Evolutionary conservation across 495 filamentous ascomycete genomes (phyloP).

Genomic region (Glarea lozoyensis): DNA sequence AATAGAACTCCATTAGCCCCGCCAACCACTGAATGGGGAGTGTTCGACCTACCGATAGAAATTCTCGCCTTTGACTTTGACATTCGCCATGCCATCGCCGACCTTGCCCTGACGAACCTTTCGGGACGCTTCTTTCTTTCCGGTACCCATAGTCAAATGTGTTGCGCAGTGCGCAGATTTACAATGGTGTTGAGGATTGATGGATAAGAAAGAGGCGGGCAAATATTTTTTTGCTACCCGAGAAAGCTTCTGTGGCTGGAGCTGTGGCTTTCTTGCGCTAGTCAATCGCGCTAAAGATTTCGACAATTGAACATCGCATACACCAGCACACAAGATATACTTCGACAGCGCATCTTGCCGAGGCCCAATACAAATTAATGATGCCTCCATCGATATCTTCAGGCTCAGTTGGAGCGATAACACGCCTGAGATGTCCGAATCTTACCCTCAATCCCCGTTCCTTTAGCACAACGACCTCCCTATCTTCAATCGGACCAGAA

Average conservation of each 20-base stretch:
- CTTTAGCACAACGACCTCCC: slow-evolving; percentile 32
- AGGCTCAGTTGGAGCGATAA: slow-evolving; percentile 16
- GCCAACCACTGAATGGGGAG: neutral
- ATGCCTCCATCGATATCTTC: slow-evolving; percentile 24
- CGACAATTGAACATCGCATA: neutral
- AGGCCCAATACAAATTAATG: neutral
- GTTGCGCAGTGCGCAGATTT: slow-evolving; percentile 9
- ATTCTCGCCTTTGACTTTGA: slow-evolving; percentile 91
- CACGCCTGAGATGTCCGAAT: slow-evolving; percentile 10
- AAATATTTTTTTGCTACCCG: slow-evolving; percentile 4
- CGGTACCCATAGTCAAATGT: slow-evolving; percentile 68
- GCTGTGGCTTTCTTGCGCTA: slow-evolving; percentile 8
- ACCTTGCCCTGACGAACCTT: slow-evolving; percentile 70
- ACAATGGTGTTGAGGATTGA: slow-evolving; percentile 2
- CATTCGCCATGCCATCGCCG: slow-evolving; percentile 79
- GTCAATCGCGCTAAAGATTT: slow-evolving; percentile 7
- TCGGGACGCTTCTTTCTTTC: slow-evolving; percentile 85
- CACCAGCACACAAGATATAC: neutral
- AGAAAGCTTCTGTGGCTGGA: neutral
- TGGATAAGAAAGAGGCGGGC: slow-evolving; percentile 5
- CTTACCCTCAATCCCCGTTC: slow-evolving; percentile 20
- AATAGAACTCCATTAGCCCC: slow-evolving; percentile 15
- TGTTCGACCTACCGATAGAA: slow-evolving; percentile 59
- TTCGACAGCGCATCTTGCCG: neutral
- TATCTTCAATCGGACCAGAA: slow-evolving; percentile 44